Percentiles rank a stretch among this genome's conserved stretches.
Evolutionary conservation across 495 filamentous ascomycete genomes (phyloP).

Genomic region (Chaetomium fimeti): DNA sequence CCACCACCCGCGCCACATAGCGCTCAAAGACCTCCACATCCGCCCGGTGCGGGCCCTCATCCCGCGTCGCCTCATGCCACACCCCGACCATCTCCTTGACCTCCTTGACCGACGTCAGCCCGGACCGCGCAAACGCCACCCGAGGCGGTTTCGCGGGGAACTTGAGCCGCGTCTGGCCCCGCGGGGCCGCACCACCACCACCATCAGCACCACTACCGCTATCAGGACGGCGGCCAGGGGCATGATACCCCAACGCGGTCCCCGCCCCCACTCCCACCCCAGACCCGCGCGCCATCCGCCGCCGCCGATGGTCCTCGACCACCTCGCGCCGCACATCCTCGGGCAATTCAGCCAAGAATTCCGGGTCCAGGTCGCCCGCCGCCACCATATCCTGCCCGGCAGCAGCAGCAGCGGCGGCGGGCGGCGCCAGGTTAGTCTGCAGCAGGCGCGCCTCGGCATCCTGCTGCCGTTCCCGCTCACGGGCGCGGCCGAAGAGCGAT

Average conservation of each 20-base stretch:
- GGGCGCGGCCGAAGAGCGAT: conserved; percentile 47
- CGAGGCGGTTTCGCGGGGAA: conserved; percentile 41
- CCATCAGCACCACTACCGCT: not conserved
- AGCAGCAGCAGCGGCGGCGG: not conserved
- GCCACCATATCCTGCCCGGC: not conserved
- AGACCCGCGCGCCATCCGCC: conserved; percentile 44
- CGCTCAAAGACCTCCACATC: conserved; percentile 69
- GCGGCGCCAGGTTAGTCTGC: conserved; percentile 16
- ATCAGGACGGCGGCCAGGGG: not conserved
- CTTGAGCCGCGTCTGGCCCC: conserved; percentile 37
- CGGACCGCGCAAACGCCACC: conserved; percentile 32
- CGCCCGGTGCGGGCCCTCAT: conserved; percentile 69
- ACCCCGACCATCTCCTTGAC: conserved; percentile 51
- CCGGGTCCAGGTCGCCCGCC: conserved; percentile 55
- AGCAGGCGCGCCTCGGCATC: conserved; percentile 21
- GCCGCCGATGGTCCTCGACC: conserved; percentile 64
- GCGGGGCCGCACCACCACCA: conserved; percentile 7
- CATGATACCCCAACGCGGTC: conserved; percentile 27
- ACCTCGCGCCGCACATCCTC: conserved; percentile 78
- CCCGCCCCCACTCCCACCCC: too few relatives aligned
- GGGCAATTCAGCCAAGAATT: conserved; percentile 78
- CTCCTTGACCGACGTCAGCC: conserved; percentile 30
- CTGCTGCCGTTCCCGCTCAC: conserved; percentile 41
- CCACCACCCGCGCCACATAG: conserved; percentile 67
- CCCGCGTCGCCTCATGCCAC: conserved; percentile 65